Evolutionary conservation across 1,139 yeast species (phyloP).

Genomic region (Geotrichum carabidarum): DNA sequence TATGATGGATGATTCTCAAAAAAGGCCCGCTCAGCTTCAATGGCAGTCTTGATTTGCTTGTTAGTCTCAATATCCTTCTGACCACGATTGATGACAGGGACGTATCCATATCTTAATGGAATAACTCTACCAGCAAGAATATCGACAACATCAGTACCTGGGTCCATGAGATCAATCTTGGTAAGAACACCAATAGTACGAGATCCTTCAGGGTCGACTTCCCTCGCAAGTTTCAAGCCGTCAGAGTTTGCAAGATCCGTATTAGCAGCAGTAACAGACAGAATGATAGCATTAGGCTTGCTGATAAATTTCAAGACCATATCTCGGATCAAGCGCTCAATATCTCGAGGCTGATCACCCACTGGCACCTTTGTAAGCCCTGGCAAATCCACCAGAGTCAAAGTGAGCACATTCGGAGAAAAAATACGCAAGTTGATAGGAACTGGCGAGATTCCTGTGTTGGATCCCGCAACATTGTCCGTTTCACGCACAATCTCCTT

Average conservation of each 20-base stretch:
- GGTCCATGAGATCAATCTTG: conserved; percentile 95
- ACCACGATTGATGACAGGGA: conserved; percentile 96
- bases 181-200: conserved; percentile 97
- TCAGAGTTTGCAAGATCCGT: conserved; percentile 97
- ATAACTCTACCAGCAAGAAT: conserved; percentile 93
- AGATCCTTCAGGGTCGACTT: conserved; percentile 95
- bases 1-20: conserved; percentile 95
- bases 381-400: conserved; percentile 93
- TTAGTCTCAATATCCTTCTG: conserved; percentile 87
- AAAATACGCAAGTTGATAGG: conserved; percentile 92
- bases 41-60: conserved; percentile 85
- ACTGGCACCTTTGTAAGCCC: conserved; percentile 99
- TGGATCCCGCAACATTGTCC: conserved; percentile 87
- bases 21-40: conserved; percentile 69
- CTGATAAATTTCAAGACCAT: conserved; percentile 92
- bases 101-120: conserved; percentile 92
- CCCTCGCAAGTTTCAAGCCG: conserved; percentile 92
- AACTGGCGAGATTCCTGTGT: conserved; percentile 83
- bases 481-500: conserved; percentile 89
- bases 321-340: conserved; percentile 88
- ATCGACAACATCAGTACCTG: conserved; percentile 98
- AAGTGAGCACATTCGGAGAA: conserved; percentile 94
- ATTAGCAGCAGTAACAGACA: conserved; percentile 95
- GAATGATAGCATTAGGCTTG: conserved; percentile 91
- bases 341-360: conserved; percentile 97